Percentiles rank a stretch among this genome's conserved stretches.
These are phyloP conservation scores for Fraxinus pennsylvanica DNA, from an alignment of 257 asterid genomes.

Conservation along the genomic window DNA sequence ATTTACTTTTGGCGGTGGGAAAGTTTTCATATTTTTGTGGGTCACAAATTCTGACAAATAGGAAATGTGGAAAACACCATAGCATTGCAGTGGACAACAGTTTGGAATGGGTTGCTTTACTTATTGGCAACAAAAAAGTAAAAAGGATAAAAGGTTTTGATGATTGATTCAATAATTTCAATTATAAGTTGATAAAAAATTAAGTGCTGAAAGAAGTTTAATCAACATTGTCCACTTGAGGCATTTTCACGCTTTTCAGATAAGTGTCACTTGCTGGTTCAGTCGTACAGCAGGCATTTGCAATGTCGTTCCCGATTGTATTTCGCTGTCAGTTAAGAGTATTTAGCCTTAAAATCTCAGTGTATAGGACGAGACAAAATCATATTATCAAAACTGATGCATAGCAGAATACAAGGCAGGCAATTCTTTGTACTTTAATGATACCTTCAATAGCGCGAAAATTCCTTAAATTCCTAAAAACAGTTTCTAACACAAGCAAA, in stretches of 20 bases:
- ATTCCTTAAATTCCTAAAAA: too few species aligned
- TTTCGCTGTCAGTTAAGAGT: too few species aligned
- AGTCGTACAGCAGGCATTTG: background rate
- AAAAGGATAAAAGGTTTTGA: slow-evolving; percentile 37
- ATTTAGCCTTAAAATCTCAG: too few species aligned
- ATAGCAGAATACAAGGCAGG: too few species aligned
- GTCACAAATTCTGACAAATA: slow-evolving; percentile 46
- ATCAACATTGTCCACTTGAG: slow-evolving; percentile 24
- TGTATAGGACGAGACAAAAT: too few species aligned
- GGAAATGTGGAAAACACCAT: slow-evolving; percentile 40
- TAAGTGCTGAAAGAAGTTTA: slow-evolving; percentile 4
- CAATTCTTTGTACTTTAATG: too few species aligned
- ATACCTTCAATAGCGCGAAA: too few species aligned
- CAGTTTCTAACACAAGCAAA: too few species aligned
- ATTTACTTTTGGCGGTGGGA: slow-evolving; percentile 41
- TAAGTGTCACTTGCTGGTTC: slow-evolving; percentile 27
- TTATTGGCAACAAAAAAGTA: slow-evolving; percentile 31
- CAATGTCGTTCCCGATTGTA: background rate
- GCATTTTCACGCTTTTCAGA: slow-evolving; percentile 18
- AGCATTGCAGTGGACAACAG: slow-evolving; percentile 33
- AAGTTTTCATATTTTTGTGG: slow-evolving; percentile 42
- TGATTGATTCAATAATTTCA: slow-evolving; percentile 36
- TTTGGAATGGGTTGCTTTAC: slow-evolving; percentile 36
- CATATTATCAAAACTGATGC: too few species aligned
- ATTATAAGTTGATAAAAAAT: slow-evolving; percentile 7